phyloP scores from a whole-genome alignment of 1,284 basidiomycete species.

The Sanghuangporus weigelae region DNA sequence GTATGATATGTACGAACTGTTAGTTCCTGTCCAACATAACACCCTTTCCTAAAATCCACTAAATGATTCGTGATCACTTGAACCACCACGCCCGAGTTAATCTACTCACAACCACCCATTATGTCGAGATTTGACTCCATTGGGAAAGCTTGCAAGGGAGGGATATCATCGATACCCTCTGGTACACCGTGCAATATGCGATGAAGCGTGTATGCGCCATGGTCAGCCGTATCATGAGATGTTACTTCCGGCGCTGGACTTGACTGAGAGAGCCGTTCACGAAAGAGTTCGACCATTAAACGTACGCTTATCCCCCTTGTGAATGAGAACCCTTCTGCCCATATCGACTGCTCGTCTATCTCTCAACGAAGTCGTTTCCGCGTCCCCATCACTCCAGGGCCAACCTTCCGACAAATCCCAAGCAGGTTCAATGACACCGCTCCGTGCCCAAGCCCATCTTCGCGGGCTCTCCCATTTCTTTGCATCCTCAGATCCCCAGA shows the following conservation, averaged over 20 bases:
- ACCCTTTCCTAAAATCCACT: constrained; percentile 98
- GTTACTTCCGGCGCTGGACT: constrained; percentile 47
- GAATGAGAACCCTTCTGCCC: constrained; percentile 67
- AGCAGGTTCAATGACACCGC: constrained; percentile 63
- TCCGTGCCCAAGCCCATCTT: constrained; percentile 53
- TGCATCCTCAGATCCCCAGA: constrained; percentile 58
- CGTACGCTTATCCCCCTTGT: constrained; percentile 71
- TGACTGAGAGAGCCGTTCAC: background rate
- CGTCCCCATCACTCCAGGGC: constrained; percentile 53
- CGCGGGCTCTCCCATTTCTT: constrained; percentile 35
- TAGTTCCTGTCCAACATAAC: constrained; percentile 96
- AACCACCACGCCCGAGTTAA: constrained; percentile 6
- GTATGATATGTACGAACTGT: constrained; percentile 97
- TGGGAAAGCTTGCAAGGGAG: constrained; percentile 76
- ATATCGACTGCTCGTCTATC: constrained; percentile 77
- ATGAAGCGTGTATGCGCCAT: constrained; percentile 70
- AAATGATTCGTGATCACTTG: constrained; percentile 17
- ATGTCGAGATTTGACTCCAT: constrained; percentile 93
- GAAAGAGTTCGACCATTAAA: constrained; percentile 20
- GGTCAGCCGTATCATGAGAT: constrained; percentile 46
- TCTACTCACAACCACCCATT: constrained; percentile 80
- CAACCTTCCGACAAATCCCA: constrained; percentile 46
- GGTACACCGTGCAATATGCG: constrained; percentile 83
- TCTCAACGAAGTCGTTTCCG: constrained; percentile 39
- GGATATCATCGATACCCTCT: constrained; percentile 80